phyloP scores from a whole-genome alignment of 768 basidiomycete species.

The Suillus brevipes region DNA sequence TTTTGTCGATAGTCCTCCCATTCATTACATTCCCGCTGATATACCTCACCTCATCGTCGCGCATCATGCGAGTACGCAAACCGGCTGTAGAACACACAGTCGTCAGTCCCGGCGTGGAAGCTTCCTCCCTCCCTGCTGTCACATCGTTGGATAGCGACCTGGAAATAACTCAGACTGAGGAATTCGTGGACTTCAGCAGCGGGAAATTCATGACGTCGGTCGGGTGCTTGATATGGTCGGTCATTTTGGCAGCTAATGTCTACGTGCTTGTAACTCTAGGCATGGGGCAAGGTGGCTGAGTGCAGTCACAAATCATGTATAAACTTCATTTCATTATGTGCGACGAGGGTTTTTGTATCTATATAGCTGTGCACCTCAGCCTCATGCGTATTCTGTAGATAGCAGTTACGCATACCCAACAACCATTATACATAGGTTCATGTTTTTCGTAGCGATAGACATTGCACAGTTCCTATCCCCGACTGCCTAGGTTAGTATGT shows the following conservation, averaged over 20 bases:
- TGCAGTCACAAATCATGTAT: background rate
- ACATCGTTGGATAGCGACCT: background rate
- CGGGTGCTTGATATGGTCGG: slow-evolving; percentile 60
- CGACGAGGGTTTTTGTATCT: background rate
- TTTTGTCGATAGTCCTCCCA: slow-evolving; percentile 79
- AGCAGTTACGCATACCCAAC: background rate
- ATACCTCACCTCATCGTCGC: slow-evolving; percentile 64
- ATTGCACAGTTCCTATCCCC: background rate
- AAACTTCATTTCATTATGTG: background rate
- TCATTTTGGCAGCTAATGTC: slow-evolving; percentile 69
- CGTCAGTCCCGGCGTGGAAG: background rate
- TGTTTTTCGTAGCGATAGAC: background rate
- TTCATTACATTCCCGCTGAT: slow-evolving; percentile 84
- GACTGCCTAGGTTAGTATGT: too few species aligned
- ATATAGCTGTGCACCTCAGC: background rate
- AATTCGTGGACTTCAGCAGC: slow-evolving; percentile 63
- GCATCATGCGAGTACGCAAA: slow-evolving; percentile 66
- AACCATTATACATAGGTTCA: background rate
- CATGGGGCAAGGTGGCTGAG: slow-evolving; percentile 33
- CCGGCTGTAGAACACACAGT: background rate
- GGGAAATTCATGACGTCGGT: slow-evolving; percentile 48
- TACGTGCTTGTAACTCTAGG: slow-evolving; percentile 71
- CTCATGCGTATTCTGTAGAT: background rate
- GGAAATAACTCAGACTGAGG: slow-evolving; percentile 27
- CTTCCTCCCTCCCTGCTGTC: background rate